Base-by-base conservation (phyloP, 176 grass and related monocot genomes). In the Miscanthus lutarioriparius region DNA sequence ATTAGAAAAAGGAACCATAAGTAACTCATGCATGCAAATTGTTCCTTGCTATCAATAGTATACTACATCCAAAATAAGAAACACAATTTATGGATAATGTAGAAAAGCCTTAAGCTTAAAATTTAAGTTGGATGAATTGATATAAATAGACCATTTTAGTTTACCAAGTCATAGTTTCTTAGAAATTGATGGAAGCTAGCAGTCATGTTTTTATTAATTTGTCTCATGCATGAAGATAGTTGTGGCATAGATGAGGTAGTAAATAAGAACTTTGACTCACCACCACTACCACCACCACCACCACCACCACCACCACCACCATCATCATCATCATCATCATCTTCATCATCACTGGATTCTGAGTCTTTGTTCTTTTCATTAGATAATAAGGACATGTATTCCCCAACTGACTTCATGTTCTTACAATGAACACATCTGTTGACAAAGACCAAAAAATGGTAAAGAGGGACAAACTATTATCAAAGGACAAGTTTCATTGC, bases 1-100 rank as follows among this genome's bases (percentile, higher is more conserved):
- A 86, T 82, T 69, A 82, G 33, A 77, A 82, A 82, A 33, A 76
- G 40, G 30, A 80, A 19, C 64, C 6, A 2, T 76, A 30, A 85
- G 51, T 85, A 66, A 83, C 43, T 53, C 3, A 19, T 36, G 12
- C 28, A 51, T 70, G 1, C 28, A 49, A 27, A 69, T 80, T 80
- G 2, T 64, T 45, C 7, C 8, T 69, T 59, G n/a, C 0, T 26
- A 70, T 19, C 43, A 45, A 12, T 4, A 67, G 28, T 72, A 66
- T 37, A 64, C 23, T 27, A 71, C 26, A 17, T 72, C 25, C 11
- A 78, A 63, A 78, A 56, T 58, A 79, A 78, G 35, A 49, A 22
- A 76, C 20, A 43, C 5, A 13, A 36, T 32, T 65, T 56, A 64
- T 47, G 6, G 8, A 33, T 58, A 84, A 45, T 72, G 6, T 59